A percentile compares a stretch with the other conserved stretches of the same genome.
Evolutionary conservation across 805 yeast species (phyloP).

Genomic region (Starmerella sp.): DNA sequence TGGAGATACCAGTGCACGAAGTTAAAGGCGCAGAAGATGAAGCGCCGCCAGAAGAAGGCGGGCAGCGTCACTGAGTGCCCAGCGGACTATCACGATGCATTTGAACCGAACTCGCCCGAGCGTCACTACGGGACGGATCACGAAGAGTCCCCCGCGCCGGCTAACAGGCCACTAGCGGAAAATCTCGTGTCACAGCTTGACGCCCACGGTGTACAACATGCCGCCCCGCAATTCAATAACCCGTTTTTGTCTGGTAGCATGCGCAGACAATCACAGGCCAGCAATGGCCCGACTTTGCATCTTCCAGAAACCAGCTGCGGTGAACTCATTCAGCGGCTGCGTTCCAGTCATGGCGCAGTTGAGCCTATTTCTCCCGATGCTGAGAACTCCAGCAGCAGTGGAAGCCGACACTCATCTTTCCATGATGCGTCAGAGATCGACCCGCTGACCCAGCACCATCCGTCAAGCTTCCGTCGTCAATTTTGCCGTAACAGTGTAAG

Average conservation of each 20-base stretch:
- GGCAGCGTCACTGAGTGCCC: background rate
- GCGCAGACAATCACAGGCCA: background rate
- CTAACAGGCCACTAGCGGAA: background rate
- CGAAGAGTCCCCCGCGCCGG: background rate
- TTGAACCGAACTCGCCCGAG: background rate
- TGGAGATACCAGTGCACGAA: slow-evolving; percentile 15
- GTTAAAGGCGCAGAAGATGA: slow-evolving; percentile 6
- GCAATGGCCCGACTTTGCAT: slow-evolving; percentile 11
- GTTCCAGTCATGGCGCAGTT: slow-evolving; percentile 13
- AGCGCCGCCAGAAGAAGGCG: background rate
- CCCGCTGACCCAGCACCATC: slow-evolving; percentile 1
- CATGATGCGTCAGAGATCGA: background rate
- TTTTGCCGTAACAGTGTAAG: slow-evolving; percentile 16
- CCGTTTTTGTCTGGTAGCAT: background rate
- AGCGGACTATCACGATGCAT: background rate
- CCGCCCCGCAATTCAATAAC: background rate
- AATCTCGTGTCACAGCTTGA: no score
- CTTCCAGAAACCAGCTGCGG: slow-evolving; percentile 9
- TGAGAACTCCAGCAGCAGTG: background rate
- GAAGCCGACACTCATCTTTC: background rate
- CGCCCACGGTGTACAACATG: no score
- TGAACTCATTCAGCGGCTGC: slow-evolving; percentile 20
- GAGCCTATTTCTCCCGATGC: background rate
- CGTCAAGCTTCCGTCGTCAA: background rate
- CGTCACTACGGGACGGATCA: background rate